Base-by-base conservation (phyloP, 306 rosid species). In the Dryas alaskensis region DNA sequence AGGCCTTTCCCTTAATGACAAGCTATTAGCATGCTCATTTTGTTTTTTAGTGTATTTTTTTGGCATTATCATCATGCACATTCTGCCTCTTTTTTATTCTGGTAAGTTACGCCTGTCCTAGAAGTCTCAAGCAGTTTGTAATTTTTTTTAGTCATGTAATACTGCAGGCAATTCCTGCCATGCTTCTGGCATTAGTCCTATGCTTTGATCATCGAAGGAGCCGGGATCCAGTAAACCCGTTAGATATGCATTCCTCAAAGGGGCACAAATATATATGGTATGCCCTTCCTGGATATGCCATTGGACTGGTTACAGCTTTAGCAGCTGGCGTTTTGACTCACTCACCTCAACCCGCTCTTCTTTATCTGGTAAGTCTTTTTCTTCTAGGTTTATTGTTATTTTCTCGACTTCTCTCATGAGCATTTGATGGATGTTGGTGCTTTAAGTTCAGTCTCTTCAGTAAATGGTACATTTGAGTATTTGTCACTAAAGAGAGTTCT, bases 231-330 rank as follows among this genome's bases (percentile, higher is more conserved):
- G 86, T 92, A 44, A 89, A 76, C 63, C 88, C 92, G 75, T 65
- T 83, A 46, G 99, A 94, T 49, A 76, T 94, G 72, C 74, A 86
- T 76, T 86, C 98, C 71, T 86, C 96, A 39, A 92, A 89, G 83
- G 99, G 99, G 75, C 96, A 94, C 84, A 94, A 92, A 69, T 92
- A 94, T 84, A 95, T 90, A 76, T 92, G 99, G 98, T 95, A 90
- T 86, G 98, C 99, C 46, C 89, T 95, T 69, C 91, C 93, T 81
- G 99, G 99, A 53, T 95, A 95, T 84, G 98, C 99, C 71, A 72
- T 95, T 44, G 98, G 99, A 47, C 86, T 95, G 72, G 81, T 95
- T 50, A 76, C 85, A 44, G 99, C 99, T 86, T 79, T 95, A 85
- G 91, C 98, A 31, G 98, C 98, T 65, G 98, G 98, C 60, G 83